Conservation (phyloP, 768 basidiomycete genomes). For the Hygrophorus pudorinus region DNA sequence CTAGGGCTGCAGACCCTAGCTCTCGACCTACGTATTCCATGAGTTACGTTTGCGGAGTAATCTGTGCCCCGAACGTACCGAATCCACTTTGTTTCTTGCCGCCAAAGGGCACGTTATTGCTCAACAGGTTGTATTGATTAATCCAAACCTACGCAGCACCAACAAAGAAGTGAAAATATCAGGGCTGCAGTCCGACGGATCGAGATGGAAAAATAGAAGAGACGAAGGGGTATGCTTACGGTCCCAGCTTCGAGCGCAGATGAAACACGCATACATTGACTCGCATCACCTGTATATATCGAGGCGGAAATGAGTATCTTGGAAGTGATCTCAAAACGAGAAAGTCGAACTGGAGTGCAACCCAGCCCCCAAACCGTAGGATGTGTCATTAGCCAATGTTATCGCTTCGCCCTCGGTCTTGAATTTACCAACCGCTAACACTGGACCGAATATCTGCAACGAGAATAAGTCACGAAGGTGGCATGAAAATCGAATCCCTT, state of each 20-base stretch:
- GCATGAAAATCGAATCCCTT: background rate
- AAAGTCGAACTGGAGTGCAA: conserved; percentile 67
- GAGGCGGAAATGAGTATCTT: conserved; percentile 9
- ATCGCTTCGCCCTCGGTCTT: conserved; percentile 84
- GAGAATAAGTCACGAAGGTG: conserved; percentile 3
- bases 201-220: conserved; percentile 1
- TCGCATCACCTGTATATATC: conserved; percentile 51
- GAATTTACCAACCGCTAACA: conserved; percentile 76
- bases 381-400: conserved; percentile 74
- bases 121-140: conserved; percentile 78
- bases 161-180: conserved; percentile 3
- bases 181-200: conserved; percentile 8
- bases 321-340: background rate
- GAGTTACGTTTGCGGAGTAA: background rate
- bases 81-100: conserved; percentile 92
- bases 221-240: conserved; percentile 29
- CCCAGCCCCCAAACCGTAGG: conserved; percentile 87
- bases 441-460: conserved; percentile 86
- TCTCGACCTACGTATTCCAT: conserved; percentile 54
- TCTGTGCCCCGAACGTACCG: conserved; percentile 32
- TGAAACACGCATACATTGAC: conserved; percentile 85
- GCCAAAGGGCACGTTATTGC: conserved; percentile 90
- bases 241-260: conserved; percentile 83
- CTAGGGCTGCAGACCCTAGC: conserved; percentile 75
- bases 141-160: conserved; percentile 62